These are phyloP conservation scores for Coffea eugenioides DNA, from an alignment of 257 asterid species.

Conservation along the genomic window DNA sequence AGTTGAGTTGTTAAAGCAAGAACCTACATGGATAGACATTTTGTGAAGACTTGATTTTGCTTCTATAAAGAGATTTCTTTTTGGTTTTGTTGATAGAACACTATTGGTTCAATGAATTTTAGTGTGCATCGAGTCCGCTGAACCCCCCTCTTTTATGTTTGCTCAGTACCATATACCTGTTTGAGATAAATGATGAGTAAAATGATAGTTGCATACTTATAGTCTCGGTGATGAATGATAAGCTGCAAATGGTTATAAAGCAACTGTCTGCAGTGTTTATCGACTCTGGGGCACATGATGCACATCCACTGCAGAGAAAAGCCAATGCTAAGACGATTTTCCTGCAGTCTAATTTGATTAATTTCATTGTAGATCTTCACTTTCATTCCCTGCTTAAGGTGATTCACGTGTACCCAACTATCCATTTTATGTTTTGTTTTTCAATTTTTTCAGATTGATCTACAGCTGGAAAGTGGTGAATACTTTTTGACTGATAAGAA, in stretches of 20 bases:
- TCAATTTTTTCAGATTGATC: constrained; percentile 57
- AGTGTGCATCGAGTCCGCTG: no score
- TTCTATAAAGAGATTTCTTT: not conserved
- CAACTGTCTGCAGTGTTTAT: not conserved
- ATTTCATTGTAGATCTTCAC: not conserved
- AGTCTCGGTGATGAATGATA: not conserved
- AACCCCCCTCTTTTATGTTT: not conserved
- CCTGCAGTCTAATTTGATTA: not conserved
- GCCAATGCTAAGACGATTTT: not conserved
- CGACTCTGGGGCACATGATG: not conserved
- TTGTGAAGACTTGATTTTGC: not conserved
- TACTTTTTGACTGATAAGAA: constrained; percentile 73
- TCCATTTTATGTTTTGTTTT: constrained; percentile 6
- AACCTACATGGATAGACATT: not conserved
- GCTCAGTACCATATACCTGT: not conserved
- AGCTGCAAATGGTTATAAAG: not conserved
- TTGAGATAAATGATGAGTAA: not conserved
- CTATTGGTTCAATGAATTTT: not conserved
- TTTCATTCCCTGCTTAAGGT: not conserved
- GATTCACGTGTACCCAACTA: not conserved
- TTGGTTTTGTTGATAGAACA: not conserved
- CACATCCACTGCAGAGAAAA: not conserved
- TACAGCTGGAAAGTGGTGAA: constrained; percentile 84
- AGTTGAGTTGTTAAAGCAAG: constrained; percentile 22
- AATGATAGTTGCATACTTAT: not conserved